Base-by-base conservation (phyloP, 2,329 filamentous ascomycete genomes). In the Dactylellina sp. region DNA sequence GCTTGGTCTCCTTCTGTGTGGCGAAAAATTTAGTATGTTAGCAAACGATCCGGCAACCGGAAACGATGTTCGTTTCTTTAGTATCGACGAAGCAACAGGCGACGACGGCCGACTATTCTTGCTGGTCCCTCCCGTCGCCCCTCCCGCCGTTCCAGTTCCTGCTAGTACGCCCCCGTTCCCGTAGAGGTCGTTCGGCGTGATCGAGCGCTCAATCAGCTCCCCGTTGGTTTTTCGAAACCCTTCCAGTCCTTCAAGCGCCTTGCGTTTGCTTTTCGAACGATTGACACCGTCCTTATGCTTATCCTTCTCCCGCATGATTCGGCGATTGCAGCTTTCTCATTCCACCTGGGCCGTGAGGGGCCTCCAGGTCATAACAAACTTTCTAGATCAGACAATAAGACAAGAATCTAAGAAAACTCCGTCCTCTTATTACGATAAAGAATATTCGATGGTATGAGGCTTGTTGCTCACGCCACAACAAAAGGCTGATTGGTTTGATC, bases 1-100 rank as follows among this genome's bases (percentile, higher is more conserved):
- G 62, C 71, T 75, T 56, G 71, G 71, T 75, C 71, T 66, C 62
- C 71, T 66, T 75, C 71, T 75, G 18, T 75, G 71, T 9, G 71
- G 71, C 47, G 71, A 75, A 46, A 75, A 66, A 61, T 75, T 75
- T 50, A 75, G 52, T 42, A 75, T 75, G 71, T 75, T 75, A 75
- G 71, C 71, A 62, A 75, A 75, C 24, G 71, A 65, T 49, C 61
- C 71, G 44, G 71, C 59, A 46, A 75, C 71, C 57, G 71, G 71
- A 68, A 68, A 75, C 56, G 71, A 75, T 39, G 63, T 75, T 56
- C 71, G 42, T 25, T 75, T 75, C 42, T 68, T 75, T 20, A 75
- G 39, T 52, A 68, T 57, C 20, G 63, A 75, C 16, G 71, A 75
- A 24, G 62, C 25, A 14, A 68, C 71, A 55, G 71, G 71, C 56